Conservation (phyloP, 805 yeast genomes). For the Candida ortonii region DNA sequence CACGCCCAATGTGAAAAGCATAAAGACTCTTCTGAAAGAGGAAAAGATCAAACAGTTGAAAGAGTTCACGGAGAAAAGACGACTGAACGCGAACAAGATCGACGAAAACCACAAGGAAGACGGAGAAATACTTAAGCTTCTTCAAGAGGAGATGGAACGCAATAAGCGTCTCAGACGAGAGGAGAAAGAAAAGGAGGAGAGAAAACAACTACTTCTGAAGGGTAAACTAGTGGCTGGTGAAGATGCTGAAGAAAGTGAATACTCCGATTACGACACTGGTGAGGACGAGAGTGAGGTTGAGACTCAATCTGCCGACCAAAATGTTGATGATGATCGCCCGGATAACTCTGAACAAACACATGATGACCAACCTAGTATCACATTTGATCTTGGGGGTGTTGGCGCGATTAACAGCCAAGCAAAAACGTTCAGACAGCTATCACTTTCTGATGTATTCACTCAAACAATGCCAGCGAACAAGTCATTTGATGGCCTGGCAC, state of each 20-base stretch:
- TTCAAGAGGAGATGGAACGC: conserved; percentile 24
- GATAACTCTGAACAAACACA: conserved; percentile 23
- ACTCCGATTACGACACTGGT: conserved; percentile 26
- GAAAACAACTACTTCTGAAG: conserved; percentile 14
- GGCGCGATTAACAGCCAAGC: conserved; percentile 10
- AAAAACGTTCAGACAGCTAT: conserved; percentile 10
- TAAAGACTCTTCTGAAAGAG: conserved; percentile 16
- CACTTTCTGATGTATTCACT: conserved; percentile 27
- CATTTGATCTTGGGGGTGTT: conserved; percentile 17
- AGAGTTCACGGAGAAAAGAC: conserved; percentile 11
- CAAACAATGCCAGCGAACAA: conserved; percentile 22
- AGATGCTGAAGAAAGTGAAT: conserved; percentile 32
- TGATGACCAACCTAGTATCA: conserved; percentile 9
- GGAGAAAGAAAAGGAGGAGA: conserved; percentile 16
- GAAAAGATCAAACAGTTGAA: conserved; percentile 17
- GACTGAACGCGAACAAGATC: conserved; percentile 10
- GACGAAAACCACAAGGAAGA: conserved; percentile 9
- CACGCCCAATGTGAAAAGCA: conserved; percentile 11
- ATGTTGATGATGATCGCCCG: conserved; percentile 24
- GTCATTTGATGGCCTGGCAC: conserved; percentile 20
- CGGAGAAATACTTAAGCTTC: conserved; percentile 22
- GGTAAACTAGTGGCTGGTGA: conserved; percentile 20
- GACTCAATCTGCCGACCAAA: conserved; percentile 25
- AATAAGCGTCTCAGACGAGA: conserved; percentile 14
- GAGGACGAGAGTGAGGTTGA: conserved; percentile 21